Conservation (phyloP, 441 rosid genomes). For the Manihot esculenta region DNA sequence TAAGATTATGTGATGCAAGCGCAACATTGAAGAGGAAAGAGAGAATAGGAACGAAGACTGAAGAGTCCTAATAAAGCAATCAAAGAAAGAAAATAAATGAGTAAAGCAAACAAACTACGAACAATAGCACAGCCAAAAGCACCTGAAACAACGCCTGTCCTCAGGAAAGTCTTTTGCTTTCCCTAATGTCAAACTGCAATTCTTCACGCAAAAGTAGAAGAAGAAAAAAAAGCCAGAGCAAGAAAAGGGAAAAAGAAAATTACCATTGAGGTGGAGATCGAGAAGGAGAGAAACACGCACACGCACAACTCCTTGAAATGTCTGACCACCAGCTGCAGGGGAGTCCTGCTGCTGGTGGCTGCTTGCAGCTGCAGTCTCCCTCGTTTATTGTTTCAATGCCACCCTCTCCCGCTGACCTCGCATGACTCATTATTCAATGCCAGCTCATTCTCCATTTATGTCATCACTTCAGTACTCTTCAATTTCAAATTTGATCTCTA, state of each 20-base stretch:
- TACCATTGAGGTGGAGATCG: background rate
- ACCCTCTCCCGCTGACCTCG: constrained; percentile 11
- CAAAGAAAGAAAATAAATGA: constrained; percentile 7
- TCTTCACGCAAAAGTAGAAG: constrained; percentile 34
- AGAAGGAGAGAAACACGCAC: no score
- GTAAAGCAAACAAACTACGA: constrained; percentile 32
- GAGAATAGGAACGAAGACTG: no score
- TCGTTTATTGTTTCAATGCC: constrained; percentile 30
- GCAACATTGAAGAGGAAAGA: background rate
- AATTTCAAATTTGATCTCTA: no score
- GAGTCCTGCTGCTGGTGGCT: background rate
- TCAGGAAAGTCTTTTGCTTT: background rate
- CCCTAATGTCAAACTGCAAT: constrained; percentile 29
- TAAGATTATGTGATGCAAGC: background rate
- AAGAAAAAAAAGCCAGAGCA: background rate
- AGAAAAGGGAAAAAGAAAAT: background rate
- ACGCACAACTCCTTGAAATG: no score
- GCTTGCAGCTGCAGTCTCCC: constrained; percentile 18
- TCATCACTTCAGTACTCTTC: no score
- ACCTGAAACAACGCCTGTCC: no score
- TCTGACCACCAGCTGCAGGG: no score
- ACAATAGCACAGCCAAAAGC: constrained; percentile 2
- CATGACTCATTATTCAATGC: no score
- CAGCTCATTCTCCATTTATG: no score
- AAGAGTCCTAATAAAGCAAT: constrained; percentile 24